A percentile compares a stretch with the other conserved stretches of the same genome.
phyloP scores from a whole-genome alignment of 2,329 filamentous ascomycete species.

The Neurospora crassa region DNA sequence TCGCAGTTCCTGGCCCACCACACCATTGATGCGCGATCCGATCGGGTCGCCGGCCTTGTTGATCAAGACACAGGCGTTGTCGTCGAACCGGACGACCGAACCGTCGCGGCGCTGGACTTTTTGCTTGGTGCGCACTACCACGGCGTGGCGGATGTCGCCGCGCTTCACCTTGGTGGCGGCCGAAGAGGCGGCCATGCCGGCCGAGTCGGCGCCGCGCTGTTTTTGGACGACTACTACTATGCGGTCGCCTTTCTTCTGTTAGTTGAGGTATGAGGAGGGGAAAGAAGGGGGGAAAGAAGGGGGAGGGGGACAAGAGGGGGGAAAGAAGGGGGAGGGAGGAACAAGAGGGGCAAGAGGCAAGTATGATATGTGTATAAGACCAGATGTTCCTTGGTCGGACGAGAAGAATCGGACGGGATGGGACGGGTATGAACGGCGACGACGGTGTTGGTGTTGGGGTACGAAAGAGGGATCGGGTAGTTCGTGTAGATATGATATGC shows the following conservation, averaged over 20 bases:
- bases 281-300: too few relatives aligned
- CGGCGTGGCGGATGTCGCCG: slow-evolving; percentile 92
- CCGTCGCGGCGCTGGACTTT: slow-evolving; percentile 81
- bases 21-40: slow-evolving; percentile 81
- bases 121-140: slow-evolving; percentile 86
- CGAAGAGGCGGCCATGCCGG: slow-evolving; percentile 60
- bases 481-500: neutral
- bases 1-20: slow-evolving; percentile 83
- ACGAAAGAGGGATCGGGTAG: neutral
- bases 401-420: neutral
- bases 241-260: slow-evolving; percentile 85
- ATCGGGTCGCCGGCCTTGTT: slow-evolving; percentile 96
- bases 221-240: slow-evolving; percentile 98
- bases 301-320: too few relatives aligned
- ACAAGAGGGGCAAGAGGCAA: too few relatives aligned
- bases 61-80: slow-evolving; percentile 95
- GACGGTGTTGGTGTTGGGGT: slow-evolving; percentile 6
- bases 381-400: neutral
- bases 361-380: neutral
- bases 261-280: too few relatives aligned
- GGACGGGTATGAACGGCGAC: neutral
- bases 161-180: slow-evolving; percentile 88
- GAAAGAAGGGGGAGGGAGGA: neutral
- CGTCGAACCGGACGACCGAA: slow-evolving; percentile 84
- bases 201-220: slow-evolving; percentile 70